These are phyloP conservation scores for Aspergillus diversus DNA, from an alignment of 495 filamentous ascomycete genomes.

Conservation along the genomic window DNA sequence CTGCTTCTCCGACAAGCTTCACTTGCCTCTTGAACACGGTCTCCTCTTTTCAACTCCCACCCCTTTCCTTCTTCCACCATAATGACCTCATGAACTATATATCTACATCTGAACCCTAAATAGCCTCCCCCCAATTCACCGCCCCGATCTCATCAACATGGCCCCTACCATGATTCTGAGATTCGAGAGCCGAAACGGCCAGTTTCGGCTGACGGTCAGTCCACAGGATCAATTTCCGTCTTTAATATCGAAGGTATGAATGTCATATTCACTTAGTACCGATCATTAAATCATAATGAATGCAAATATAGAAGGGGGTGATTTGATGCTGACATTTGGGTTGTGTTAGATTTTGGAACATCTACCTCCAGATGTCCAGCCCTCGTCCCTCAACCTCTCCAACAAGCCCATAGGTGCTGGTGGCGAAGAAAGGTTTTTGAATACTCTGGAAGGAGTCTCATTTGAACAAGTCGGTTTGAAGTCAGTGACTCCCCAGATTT, in stretches of 20 bases:
- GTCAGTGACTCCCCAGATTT: constrained; percentile 44
- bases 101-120: not conserved
- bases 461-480: constrained; percentile 72
- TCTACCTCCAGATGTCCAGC: constrained; percentile 70
- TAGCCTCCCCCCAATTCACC: not conserved
- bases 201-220: constrained; percentile 55
- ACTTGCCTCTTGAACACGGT: not conserved
- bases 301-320: not conserved
- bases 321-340: constrained; percentile 11
- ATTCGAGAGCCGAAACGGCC: constrained; percentile 60
- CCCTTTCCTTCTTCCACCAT: not conserved
- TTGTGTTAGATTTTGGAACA: constrained; percentile 59
- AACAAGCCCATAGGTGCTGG: constrained; percentile 75
- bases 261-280: not conserved
- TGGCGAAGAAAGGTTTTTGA: constrained; percentile 72
- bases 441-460: constrained; percentile 65
- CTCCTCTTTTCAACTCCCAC: not conserved
- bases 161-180: constrained; percentile 52
- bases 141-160: constrained; percentile 33
- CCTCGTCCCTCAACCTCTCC: constrained; percentile 75
- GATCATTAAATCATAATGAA: not conserved
- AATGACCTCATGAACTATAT: constrained; percentile 9
- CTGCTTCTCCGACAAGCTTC: constrained; percentile 8
- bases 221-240: constrained; percentile 51
- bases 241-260: constrained; percentile 46